Base-by-base conservation (phyloP, 2,329 filamentous ascomycete genomes). In the Pestalotiopsis sp. region DNA sequence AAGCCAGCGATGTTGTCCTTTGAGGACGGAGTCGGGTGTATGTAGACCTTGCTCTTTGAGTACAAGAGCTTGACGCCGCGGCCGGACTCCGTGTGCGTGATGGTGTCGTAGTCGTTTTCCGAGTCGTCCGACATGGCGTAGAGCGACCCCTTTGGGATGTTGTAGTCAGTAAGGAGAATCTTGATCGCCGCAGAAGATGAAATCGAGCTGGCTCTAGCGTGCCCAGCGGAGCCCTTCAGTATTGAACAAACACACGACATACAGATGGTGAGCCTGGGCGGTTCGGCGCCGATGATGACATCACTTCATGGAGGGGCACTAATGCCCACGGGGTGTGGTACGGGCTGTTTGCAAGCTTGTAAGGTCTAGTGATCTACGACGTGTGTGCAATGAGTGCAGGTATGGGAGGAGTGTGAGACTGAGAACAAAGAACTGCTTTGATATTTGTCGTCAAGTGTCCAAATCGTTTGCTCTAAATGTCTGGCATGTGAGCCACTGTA, bases 41-140 rank as follows among this genome's bases (percentile, higher is more conserved):
- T 91, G 78, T 98, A 99, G 79, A 99, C 96, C 87, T 98, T 99
- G 91, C 94, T 98, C 84, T 99, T 99, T 23, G 94, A 95, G 76
- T 92, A 98, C 14, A 99, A 85, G 40, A 99, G 85, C 82, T 98
- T 99, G 60, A 99, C 96, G 1, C 95, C 96, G 72, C 89, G 89
- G 0, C 93, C 92, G 2, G 90, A 90, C 73, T 88, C 89, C 4
- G 90, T 89, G 77, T 97, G 93, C 4, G 93, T 92, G 76, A 99
- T 94, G 20, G 94, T 98, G 79, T 97, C 93, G 83, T 99, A 99
- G 59, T 93, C 96, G 73, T 92, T 93, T 81, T 98, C 96, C 72
- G 97, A 95, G 77, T 97, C 94, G 83, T 99, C 97, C 80, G 93
- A 97, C 86, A 98, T 86, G 77, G 95, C 95, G 85, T 97, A 98